Evolutionary conservation across 805 yeast genomes (phyloP), one percentile per base, ranked within the genome.

Genomic region (Saccharomycopsis sp.): DNA sequence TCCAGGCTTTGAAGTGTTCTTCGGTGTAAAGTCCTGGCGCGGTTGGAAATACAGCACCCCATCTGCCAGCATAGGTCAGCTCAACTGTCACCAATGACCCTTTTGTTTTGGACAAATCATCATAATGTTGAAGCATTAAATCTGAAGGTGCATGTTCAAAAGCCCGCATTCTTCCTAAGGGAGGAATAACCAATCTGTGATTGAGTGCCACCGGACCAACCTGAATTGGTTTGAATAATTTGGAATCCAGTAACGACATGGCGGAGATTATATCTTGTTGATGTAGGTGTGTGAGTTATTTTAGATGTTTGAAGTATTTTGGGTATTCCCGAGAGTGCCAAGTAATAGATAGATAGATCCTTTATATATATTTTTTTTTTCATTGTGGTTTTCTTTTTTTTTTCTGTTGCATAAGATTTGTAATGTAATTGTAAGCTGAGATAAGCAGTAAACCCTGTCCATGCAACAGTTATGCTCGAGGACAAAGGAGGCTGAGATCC

Each of bases 21-120:
- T 67, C 65, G 18, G 59, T 64, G 58, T 63, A 67, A 38, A 76
- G 64, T 50, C 75, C 75, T 19, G 81, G 78, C 2, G 61, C 69
- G 23, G 55, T 44, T n/a, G 54, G 56, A 43, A 61, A 64, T 18
- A 70, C 62, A 36, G 77, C 72, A 31, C 61, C 56, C 5, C 36
- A 19, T 1, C 60, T 52, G 10, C 73, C 59, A 12, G 67, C 65
- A 50, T 64, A 65, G 1, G 80, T 68, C 12, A 75, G 85, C 54
- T 80, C 87, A 7, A 79, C 60, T 48, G 75, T 68, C 25, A 78
- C 48, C 46, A 80, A 57, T n/a, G 82, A 68, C 13, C 86, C 86
- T 15, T 72, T 70, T 42, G 59, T 58, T 36, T 59, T 52, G 1
- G 84, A 67, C 50, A 84, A 64, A 50, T 74, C 74, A 18, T 54